Evolutionary conservation across 305 asterid genomes (phyloP), one percentile per base, ranked within the genome.

Genomic region (Nicotiana rustica): DNA sequence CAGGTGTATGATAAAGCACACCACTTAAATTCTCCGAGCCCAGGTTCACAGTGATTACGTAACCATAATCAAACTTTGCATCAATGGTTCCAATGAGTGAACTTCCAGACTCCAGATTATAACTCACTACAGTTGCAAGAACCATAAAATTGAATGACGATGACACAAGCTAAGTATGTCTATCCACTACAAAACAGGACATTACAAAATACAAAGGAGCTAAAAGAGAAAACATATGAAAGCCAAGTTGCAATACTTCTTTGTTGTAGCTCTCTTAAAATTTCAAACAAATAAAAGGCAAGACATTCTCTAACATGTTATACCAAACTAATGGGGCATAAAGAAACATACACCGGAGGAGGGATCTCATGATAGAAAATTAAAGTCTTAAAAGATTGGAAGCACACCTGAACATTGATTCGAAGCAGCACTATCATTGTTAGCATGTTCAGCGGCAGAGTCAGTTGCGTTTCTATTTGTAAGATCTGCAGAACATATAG

Each of bases 1-100:
- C 81, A 25, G 95, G 88, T 64, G 86, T 67, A 82, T 94, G 98
- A 88, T 96, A 96, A 44, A 96, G 94, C 78, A 95, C 93, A 4
- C 99, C 99, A 68, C 90, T 92, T 84, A 91, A 84, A 33, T 84
- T 88, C 90, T 93, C 96, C 2, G 91, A 85, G 33, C 98, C 98
- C 78, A 91, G 78, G 80, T 84, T 87, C 59, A 96, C 95, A 21
- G 97, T 86, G 71, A 96, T 89, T 47, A 96, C 80, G 87, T 96
- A 96, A n/a, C 99, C 99, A 62, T 87, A 86, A 60, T 96, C 98
- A 49, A 95, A 93, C 90, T 96, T 96, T 18, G 91, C 95, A 78
- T 96, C 99, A 66, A 96, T 93, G 49, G 97, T 92, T 86, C 99
- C 99, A 60, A 87, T 87, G 36, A 93, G 86, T n/a, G 89, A 79